Evolutionary conservation across 345 rosid genomes (phyloP).

Genomic region (Noccaea bulbosa): DNA sequence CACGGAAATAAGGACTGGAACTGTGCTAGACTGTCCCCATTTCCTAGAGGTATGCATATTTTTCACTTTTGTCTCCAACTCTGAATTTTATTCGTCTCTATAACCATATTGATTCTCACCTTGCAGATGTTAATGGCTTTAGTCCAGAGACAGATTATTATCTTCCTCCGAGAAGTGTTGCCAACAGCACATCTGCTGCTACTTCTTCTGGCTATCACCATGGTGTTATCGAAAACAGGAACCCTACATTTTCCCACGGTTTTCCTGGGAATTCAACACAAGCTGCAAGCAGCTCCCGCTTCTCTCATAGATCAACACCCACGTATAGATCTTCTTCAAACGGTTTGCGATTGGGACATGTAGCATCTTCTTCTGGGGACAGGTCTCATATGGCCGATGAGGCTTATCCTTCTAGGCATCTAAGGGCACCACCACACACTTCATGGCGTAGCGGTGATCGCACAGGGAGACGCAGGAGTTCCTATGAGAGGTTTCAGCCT

Average conservation of each 20-base stretch:
- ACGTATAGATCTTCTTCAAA: constrained; percentile 68
- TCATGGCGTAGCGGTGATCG: constrained; percentile 69
- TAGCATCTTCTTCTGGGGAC: constrained; percentile 55
- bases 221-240: constrained; percentile 56
- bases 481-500: constrained; percentile 62
- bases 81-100: neutral
- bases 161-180: constrained; percentile 48
- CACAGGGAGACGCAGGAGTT: constrained; percentile 67
- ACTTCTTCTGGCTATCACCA: constrained; percentile 50
- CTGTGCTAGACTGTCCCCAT: constrained; percentile 54
- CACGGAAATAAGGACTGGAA: constrained; percentile 58
- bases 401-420: constrained; percentile 65
- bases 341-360: constrained; percentile 55
- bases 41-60: constrained; percentile 55
- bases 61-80: constrained; percentile 42
- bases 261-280: constrained; percentile 55
- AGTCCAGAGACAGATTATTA: constrained; percentile 55
- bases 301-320: constrained; percentile 66
- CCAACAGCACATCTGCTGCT: constrained; percentile 53
- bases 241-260: constrained; percentile 52
- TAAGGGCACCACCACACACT: constrained; percentile 54
- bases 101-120: constrained; percentile 26
- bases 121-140: constrained; percentile 63
- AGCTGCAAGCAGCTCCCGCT: constrained; percentile 55
- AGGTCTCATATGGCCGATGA: constrained; percentile 60